These are phyloP conservation scores for Acacia confusa DNA, from an alignment of 306 rosid species.

Conservation along the genomic window DNA sequence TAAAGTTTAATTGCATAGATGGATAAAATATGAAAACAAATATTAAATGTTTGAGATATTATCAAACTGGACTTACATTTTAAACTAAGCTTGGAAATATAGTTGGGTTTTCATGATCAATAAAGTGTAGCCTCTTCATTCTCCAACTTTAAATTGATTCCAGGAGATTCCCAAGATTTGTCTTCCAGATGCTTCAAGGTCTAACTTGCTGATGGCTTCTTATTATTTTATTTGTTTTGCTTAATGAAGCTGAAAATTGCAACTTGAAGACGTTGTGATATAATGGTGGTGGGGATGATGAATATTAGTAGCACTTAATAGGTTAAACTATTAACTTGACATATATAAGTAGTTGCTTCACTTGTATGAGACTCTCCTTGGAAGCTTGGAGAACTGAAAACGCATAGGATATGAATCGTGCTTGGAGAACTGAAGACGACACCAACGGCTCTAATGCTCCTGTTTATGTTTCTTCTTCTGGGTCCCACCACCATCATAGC, in stretches of 20 bases:
- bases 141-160: slow-evolving; percentile 12
- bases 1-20: too few relatives aligned
- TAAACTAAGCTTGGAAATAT: too few relatives aligned
- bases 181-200: slow-evolving; percentile 2
- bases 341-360: neutral
- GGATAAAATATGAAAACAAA: too few relatives aligned
- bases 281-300: neutral
- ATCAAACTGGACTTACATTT: too few relatives aligned
- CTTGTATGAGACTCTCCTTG: too few relatives aligned
- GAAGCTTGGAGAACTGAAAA: too few relatives aligned
- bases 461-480: slow-evolving; percentile 9
- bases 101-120: slow-evolving; percentile 12
- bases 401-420: too few relatives aligned
- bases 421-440: too few relatives aligned
- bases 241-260: slow-evolving; percentile 5
- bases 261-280: neutral
- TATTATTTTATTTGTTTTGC: neutral
- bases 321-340: neutral
- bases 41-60: too few relatives aligned
- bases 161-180: slow-evolving; percentile 19
- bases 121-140: slow-evolving; percentile 14
- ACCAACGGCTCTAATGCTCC: slow-evolving; percentile 20
- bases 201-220: neutral
- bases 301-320: neutral
- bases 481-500: slow-evolving; percentile 35